phyloP scores from a whole-genome alignment of 1,284 basidiomycete species.

The Pseudozyma sp. region DNA sequence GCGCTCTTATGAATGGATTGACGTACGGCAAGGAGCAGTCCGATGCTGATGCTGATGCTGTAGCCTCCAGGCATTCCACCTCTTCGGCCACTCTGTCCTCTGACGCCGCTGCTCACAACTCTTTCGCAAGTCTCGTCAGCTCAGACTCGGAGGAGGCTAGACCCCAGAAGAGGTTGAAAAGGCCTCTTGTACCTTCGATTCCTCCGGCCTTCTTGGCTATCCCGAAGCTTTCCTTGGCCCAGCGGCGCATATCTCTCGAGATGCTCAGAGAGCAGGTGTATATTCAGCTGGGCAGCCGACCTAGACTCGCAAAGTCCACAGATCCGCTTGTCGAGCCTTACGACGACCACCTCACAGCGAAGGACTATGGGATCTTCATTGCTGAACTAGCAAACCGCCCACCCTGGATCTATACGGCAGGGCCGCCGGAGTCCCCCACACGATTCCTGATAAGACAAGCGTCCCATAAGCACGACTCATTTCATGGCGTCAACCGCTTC shows the following conservation, averaged over 20 bases:
- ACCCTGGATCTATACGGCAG: not conserved
- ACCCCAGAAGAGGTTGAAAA: too few species aligned
- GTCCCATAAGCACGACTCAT: not conserved
- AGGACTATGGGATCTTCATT: not conserved
- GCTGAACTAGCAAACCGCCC: not conserved
- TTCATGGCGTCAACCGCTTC: constrained; percentile 1
- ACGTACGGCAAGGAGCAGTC: not conserved
- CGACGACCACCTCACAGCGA: not conserved
- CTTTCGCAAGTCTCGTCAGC: too few species aligned
- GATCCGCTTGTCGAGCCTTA: not conserved
- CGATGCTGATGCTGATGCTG: not conserved
- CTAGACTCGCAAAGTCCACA: not conserved
- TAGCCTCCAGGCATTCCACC: not conserved
- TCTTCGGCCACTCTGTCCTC: too few species aligned
- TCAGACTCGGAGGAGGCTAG: too few species aligned
- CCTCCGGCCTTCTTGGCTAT: not conserved
- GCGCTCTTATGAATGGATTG: not conserved
- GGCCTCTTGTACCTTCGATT: not conserved
- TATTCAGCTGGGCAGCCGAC: not conserved
- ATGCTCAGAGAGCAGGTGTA: not conserved
- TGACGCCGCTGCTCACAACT: too few species aligned
- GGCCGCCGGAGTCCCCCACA: not conserved
- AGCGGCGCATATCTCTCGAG: not conserved
- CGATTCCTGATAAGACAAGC: constrained; percentile 3
- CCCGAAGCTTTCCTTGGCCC: not conserved